Base-by-base conservation (phyloP, 2,329 filamentous ascomycete species). In the Zymoseptoria tritici region DNA sequence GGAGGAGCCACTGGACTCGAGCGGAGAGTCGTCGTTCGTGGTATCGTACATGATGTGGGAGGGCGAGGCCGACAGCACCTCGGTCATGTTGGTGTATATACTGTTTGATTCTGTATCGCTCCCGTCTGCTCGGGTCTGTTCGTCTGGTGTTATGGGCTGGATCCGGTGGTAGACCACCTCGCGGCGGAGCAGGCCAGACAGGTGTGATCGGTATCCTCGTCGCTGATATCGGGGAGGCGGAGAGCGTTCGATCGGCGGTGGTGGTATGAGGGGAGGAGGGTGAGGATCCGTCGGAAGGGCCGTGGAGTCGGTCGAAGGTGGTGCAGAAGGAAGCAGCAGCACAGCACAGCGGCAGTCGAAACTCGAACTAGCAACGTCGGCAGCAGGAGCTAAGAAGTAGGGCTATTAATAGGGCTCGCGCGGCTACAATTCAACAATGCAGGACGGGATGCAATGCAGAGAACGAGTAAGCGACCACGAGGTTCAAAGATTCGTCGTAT, bases 41-140 rank as follows among this genome's bases (percentile, higher is more conserved):
- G 36, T 46, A 46, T 46, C 36, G 36, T 46, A 46, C 36, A 46
- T 52, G 59, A 49, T 22, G 53, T 21, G 24, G 54, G 55, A 11
- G 60, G 21, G 31, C 26, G 26, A n/a, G 57, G 36, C 36, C 29
- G 60, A 56, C 46, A 64, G 50, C 46, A 65, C 64, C 52, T 65
- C 62, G 26, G 65, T 60, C 65, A 67, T 67, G 54, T 16, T 57
- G 52, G 42, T 22, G 22, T 9, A 16, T 13, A 42, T 42, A 4
- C n/a, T n/a, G n/a, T n/a, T n/a, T n/a, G n/a, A n/a, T n/a, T n/a
- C 21, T 53, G 7, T 20, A 22, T 13, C 9, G 36, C 36, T 46
- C 16, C 36, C 36, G 11, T 55, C 54, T 42, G 26, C 53, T 54
- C 24, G 36, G 22, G 36, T 56, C 21, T 21, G n/a, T 54, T 29